Conservation (phyloP, 140 eudicot species). For the Senecio squalidus region DNA sequence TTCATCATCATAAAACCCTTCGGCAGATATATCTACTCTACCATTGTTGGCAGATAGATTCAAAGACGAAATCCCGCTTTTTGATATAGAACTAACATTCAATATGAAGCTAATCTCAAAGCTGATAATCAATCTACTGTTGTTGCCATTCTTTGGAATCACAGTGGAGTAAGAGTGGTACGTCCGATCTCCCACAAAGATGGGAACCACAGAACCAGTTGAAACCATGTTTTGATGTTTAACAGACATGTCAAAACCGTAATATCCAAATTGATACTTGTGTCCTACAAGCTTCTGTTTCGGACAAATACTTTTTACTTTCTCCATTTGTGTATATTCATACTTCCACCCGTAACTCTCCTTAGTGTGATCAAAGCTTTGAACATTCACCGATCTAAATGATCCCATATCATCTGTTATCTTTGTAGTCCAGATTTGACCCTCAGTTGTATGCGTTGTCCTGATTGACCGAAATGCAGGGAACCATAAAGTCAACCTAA, state of each 20-base stretch:
- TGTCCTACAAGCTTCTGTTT: conserved; percentile 11
- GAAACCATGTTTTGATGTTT: conserved; percentile 19
- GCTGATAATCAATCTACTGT: conserved; percentile 34
- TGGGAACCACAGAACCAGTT: conserved; percentile 41
- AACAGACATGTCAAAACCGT: conserved; percentile 35
- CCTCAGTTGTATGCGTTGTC: conserved; percentile 27
- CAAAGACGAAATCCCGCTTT: conserved; percentile 18
- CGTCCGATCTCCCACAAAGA: conserved; percentile 28
- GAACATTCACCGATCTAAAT: conserved; percentile 29
- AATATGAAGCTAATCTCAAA: conserved; percentile 30
- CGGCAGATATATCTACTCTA: conserved; percentile 37
- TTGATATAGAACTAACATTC: background rate
- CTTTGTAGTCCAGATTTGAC: conserved; percentile 54
- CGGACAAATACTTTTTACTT: conserved; percentile 31
- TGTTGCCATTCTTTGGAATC: background rate
- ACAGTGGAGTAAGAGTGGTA: background rate
- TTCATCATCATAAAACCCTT: conserved; percentile 54
- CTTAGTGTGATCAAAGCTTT: conserved; percentile 19
- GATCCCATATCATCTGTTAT: conserved; percentile 22
- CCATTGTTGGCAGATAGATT: conserved; percentile 12
- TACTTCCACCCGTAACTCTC: conserved; percentile 29
- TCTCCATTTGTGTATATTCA: conserved; percentile 40
- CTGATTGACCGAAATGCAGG: conserved; percentile 39
- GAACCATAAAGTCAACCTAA: conserved; percentile 46
- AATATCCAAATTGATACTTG: conserved; percentile 33